Evolutionary conservation across 441 rosid species (phyloP), one percentile per base, ranked within the genome.

Genomic region (Mallotus japonicus): DNA sequence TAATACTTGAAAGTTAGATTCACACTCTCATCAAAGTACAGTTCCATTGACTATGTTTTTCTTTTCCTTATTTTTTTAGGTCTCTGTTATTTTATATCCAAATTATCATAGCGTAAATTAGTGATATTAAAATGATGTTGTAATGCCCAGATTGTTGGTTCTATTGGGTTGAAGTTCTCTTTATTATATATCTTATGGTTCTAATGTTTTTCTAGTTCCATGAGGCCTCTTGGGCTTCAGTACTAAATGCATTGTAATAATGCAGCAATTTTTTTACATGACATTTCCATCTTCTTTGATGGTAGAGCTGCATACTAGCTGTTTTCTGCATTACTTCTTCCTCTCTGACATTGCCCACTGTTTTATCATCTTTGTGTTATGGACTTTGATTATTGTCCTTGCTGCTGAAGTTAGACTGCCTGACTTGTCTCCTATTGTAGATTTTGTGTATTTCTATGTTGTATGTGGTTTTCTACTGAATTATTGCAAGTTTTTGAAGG

Each of bases 361-460:
- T 51, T 37, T 6, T 10, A 22, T 62, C 42, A 3, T 62, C 61
- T 3, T 14, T 46, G 40, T 56, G 42, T 22, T 19, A 9, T 64
- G 66, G 59, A 46, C 57, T 46, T 64, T 63, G 62, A n/a, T 64
- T 37, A 20, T 50, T 4, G 44, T 42, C 40, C 28, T 65, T 64
- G 51, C 28, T 46, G 1, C 24, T 62, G 74, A 64, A 64, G 69
- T 42, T 73, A 16, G 42, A 73, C 55, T 15, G 9, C 40, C 28
- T 37, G 75, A 24, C 44, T 50, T 22, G 16, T 28, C 7, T 22
- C 49, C 15, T 32, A 7, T 16, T 62, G 12, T 19, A 56, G 19
- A 17, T 63, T 56, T 37, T 15, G 8, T 8, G 19, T 28, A 28
- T 20, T 47, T 65, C 46, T 13, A 13, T 54, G 40, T 12, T 68